Evolutionary conservation across 345 rosid genomes (phyloP).

Genomic region (Boechera divaricarpa): DNA sequence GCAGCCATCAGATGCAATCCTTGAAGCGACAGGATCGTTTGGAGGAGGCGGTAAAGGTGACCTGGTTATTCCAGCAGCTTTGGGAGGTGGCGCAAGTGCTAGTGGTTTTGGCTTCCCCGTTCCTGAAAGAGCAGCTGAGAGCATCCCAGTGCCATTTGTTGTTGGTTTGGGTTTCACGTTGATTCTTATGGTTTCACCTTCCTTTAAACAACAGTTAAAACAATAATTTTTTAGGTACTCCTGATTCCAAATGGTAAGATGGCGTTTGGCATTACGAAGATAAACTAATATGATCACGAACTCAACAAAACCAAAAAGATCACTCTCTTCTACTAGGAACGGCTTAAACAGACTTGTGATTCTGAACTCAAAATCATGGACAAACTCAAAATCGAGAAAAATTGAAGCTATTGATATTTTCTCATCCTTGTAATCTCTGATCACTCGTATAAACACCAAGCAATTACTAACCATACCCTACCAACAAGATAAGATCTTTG

Average conservation of each 20-base stretch:
- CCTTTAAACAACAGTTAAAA: constrained; percentile 50
- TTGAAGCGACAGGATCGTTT: constrained; percentile 73
- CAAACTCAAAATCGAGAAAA: too few relatives aligned
- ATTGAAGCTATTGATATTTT: too few relatives aligned
- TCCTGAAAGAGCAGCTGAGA: constrained; percentile 79
- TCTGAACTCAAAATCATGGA: too few relatives aligned
- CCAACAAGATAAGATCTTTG: constrained; percentile 5
- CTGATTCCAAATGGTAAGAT: not conserved
- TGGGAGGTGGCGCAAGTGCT: constrained; percentile 86
- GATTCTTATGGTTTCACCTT: constrained; percentile 98
- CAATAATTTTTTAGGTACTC: not conserved
- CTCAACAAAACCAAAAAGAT: too few relatives aligned
- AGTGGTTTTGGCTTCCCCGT: constrained; percentile 64
- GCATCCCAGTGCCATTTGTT: constrained; percentile 90
- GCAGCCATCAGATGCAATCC: constrained; percentile 49
- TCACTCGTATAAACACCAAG: too few relatives aligned
- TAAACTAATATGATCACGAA: too few relatives aligned
- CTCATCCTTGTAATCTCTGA: too few relatives aligned
- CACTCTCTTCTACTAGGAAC: too few relatives aligned
- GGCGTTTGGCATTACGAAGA: too few relatives aligned
- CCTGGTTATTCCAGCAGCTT: constrained; percentile 60
- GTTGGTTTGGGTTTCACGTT: constrained; percentile 89
- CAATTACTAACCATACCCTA: too few relatives aligned
- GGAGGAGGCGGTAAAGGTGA: constrained; percentile 96
- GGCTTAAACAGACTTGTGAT: too few relatives aligned